Evolutionary conservation across 148 eudicot species (phyloP).

Genomic region (Vaccinium vitisidaea): DNA sequence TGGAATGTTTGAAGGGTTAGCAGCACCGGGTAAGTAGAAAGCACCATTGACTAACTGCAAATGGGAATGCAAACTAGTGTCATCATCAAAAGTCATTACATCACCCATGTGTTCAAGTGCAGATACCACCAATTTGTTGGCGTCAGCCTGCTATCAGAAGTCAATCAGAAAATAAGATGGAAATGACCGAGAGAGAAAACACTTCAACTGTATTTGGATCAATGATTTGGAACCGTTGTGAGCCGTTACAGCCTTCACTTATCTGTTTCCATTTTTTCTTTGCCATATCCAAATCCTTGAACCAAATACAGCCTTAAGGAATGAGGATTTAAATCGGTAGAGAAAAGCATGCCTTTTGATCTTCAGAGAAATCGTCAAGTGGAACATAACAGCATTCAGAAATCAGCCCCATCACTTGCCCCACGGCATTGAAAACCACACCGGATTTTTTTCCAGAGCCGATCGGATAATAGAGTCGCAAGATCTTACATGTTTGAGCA

Average conservation of each 20-base stretch:
- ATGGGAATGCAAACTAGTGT: conserved; percentile 32
- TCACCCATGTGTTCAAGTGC: conserved; percentile 59
- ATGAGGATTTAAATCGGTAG: background rate
- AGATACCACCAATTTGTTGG: conserved; percentile 48
- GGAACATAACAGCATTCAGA: conserved; percentile 48
- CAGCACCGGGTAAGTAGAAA: background rate
- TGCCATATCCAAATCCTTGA: background rate
- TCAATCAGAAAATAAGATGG: background rate
- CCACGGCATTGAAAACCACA: conserved; percentile 69
- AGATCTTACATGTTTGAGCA: conserved; percentile 55
- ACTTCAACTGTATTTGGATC: background rate
- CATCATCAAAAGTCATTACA: conserved; percentile 57
- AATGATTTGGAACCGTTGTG: background rate
- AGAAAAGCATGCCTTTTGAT: conserved; percentile 55
- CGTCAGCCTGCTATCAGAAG: conserved; percentile 47
- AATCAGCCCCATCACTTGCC: conserved; percentile 59
- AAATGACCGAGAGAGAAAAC: background rate
- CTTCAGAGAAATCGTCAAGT: conserved; percentile 54
- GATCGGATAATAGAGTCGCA: conserved; percentile 46
- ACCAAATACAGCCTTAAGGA: background rate
- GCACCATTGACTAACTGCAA: conserved; percentile 20
- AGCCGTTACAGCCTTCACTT: background rate
- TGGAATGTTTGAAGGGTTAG: conserved; percentile 8
- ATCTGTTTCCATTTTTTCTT: background rate
- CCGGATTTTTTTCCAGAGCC: conserved; percentile 40